Base-by-base conservation (phyloP, 345 rosid species). In the Jatropha curcas region DNA sequence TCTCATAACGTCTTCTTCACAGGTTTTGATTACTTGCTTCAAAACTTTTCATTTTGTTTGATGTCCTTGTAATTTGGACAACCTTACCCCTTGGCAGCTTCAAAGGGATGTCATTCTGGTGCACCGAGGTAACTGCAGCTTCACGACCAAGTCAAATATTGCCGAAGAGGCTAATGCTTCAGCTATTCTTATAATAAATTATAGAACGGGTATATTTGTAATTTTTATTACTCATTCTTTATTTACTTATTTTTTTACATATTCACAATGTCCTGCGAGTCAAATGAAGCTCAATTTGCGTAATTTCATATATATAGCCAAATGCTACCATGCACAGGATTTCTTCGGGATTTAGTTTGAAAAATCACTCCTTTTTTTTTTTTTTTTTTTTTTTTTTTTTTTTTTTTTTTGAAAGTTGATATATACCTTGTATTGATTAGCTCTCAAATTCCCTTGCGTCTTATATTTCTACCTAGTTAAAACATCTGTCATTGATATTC, bases 101-200 rank as follows among this genome's bases (percentile, higher is more conserved):
- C 80, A 83, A 7, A 84, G 84, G 70, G 90, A 87, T 84, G 89
- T 85, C 62, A 81, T 90, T 79, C 74, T 92, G 83, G 96, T 62
- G 72, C 84, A 86, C 65, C 92, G 98, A 76, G 98, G 98, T 68
- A 87, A 84, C 8, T 92, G 98, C 80, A 90, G 98, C 78, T 92
- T 92, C 80, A 87, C 94, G 72, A 74, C 87, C 13, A 92, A 92
- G 81, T 84, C 98, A 12, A 86, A 84, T 67, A 46, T 81, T 68
- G 98, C 96, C 28, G 90, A 92, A 65, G 76, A 75, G 33, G 92
- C 93, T 73, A 85, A 84, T 71, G 98, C 96, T 74, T 84, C 94
- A 4, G 96, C 96, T 28, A 84, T 92, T 56, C 92, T 92, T 61
- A 92, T 92, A 25, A 81, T 92, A 68, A 92, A 92, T 82, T 79